These are phyloP conservation scores for Zelopaecilomyces penicillatus DNA, from an alignment of 2,329 filamentous ascomycete species.

Conservation along the genomic window DNA sequence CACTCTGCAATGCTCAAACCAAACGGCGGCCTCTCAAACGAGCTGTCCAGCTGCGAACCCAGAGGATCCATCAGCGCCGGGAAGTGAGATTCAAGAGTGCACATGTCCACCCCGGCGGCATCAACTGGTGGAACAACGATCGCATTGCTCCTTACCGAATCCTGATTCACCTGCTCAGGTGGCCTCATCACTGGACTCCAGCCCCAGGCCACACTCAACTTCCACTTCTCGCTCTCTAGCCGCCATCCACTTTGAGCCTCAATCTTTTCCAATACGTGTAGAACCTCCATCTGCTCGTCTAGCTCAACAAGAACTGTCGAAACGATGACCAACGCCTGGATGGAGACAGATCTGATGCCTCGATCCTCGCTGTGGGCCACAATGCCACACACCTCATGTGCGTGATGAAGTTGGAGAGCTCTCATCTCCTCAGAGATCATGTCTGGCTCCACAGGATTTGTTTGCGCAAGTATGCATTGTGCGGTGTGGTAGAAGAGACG, in stretches of 20 bases:
- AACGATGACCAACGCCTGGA: slow-evolving; percentile 71
- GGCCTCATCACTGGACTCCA: slow-evolving; percentile 39
- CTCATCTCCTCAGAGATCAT: slow-evolving; percentile 59
- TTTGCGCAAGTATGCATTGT: slow-evolving; percentile 70
- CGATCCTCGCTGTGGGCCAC: slow-evolving; percentile 75
- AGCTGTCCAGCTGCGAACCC: too few species aligned
- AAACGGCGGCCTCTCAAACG: too few species aligned
- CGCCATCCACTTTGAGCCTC: slow-evolving; percentile 71
- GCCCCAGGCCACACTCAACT: slow-evolving; percentile 70
- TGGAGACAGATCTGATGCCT: slow-evolving; percentile 69
- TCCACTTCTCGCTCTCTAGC: slow-evolving; percentile 60
- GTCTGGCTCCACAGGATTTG: slow-evolving; percentile 59
- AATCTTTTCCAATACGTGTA: slow-evolving; percentile 68
- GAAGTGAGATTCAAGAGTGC: too few species aligned
- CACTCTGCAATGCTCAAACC: too few species aligned
- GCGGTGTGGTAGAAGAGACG: slow-evolving; percentile 85
- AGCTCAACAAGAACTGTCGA: slow-evolving; percentile 61
- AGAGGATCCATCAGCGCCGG: too few species aligned
- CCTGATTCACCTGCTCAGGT: too few species aligned
- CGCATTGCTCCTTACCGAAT: too few species aligned
- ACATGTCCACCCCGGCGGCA: too few species aligned
- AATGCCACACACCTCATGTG: slow-evolving; percentile 82
- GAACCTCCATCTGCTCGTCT: slow-evolving; percentile 71
- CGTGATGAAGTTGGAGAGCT: slow-evolving; percentile 62
- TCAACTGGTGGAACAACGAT: too few species aligned